Base-by-base conservation (phyloP, 2,329 filamentous ascomycete genomes). In the Boeremia lycopersici region DNA sequence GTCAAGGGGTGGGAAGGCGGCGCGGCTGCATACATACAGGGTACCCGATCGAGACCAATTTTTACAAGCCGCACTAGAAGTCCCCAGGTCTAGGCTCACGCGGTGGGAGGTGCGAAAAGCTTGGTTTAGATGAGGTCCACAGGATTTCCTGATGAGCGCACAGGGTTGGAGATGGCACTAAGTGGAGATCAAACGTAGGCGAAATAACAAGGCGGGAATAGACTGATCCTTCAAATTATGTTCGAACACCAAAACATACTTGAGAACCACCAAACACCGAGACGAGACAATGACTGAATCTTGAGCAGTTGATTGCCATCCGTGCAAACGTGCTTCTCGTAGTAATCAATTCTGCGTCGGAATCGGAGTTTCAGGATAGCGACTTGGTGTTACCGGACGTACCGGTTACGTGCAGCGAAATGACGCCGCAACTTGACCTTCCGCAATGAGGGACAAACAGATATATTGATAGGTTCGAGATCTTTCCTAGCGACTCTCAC, bases 151-250 rank as follows among this genome's bases (percentile, higher is more conserved):
- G 61, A 61, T 59, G 49, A 61, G 57, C 34, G 43, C 33, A 31
- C 38, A 52, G 51, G 57, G 46, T 60, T 23, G 38, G 48, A 53
- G 46, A 57, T 44, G 41, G 46, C 64, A 57, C 66, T 67, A 65
- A 59, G 52, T 49, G 68, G 39, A 62, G 62, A 72, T 72, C 68
- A 73, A 70, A 73, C 70, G 54, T 50, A 61, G 56, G 53, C 61
- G 69, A 70, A 56, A 71, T 73, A 63, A 71, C 39, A 40, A 56
- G 54, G 57, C 60, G 60, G 51, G 41, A 62, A 62, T 51, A 39
- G 52, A 41, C 43, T 48, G 44, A 52, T 52, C 53, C 48, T 52
- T 45, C 41, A 46, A 36, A 11, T 50, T 50, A 36, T 46, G 35
- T 40, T 23, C 29, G 40, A 49, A 54, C 36, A 35, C 35, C 34